These are phyloP conservation scores for Cytidiella melzeri DNA, from an alignment of 768 basidiomycete species.

Conservation along the genomic window DNA sequence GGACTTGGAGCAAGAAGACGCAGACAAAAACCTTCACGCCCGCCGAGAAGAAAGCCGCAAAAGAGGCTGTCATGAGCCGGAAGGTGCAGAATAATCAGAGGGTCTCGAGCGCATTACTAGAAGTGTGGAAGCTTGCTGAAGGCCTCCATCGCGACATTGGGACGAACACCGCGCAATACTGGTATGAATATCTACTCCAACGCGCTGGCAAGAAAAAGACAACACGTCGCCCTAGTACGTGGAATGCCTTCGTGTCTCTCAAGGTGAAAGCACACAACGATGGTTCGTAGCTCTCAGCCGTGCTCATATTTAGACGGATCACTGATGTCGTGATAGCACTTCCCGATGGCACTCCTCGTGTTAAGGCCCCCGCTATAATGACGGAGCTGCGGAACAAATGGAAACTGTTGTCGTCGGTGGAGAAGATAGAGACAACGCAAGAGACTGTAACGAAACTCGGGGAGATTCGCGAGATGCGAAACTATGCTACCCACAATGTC, in stretches of 20 bases:
- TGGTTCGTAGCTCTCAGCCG: conserved; percentile 1
- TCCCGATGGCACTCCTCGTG: not conserved
- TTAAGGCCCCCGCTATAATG: not conserved
- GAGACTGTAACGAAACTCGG: not conserved
- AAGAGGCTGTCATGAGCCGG: not conserved
- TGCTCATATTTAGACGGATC: too few relatives aligned
- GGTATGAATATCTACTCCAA: conserved; percentile 1
- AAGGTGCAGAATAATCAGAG: not conserved
- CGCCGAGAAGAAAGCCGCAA: not conserved
- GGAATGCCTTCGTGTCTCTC: conserved; percentile 4
- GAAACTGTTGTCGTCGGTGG: not conserved
- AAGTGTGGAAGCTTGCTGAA: not conserved
- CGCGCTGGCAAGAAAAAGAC: not conserved
- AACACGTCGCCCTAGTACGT: not conserved
- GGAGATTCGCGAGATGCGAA: not conserved
- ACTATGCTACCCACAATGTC: not conserved
- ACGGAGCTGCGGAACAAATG: not conserved
- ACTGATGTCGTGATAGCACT: not conserved
- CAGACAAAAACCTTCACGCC: not conserved
- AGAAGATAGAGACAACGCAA: not conserved
- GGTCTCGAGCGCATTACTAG: not conserved
- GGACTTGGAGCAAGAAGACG: not conserved
- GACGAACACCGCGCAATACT: not conserved
- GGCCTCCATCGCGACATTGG: not conserved
- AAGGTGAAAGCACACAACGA: conserved; percentile 1